phyloP scores from a whole-genome alignment of 75 land plant genomes.

The Gnetum montanum region DNA sequence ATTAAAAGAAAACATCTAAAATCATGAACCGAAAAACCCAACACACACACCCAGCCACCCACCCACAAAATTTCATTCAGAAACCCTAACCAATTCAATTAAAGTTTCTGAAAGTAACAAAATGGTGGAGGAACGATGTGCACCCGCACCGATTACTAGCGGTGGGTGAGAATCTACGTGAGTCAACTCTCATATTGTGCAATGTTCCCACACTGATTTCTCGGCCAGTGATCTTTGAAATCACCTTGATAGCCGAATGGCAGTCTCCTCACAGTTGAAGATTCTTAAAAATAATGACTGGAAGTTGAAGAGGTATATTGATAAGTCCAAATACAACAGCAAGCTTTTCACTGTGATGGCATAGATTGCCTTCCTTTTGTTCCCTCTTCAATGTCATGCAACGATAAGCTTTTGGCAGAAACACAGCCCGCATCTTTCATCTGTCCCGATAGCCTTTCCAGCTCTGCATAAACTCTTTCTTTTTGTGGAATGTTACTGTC shows the following conservation, averaged over 20 bases:
- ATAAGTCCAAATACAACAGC: constrained; percentile 2
- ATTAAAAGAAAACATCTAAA: too few species aligned
- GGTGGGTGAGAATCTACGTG: too few species aligned
- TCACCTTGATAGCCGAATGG: neutral
- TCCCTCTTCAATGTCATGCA: neutral
- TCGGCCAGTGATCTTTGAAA: neutral
- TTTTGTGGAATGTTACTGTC: neutral
- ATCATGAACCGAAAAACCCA: too few species aligned
- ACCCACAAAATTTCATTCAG: too few species aligned
- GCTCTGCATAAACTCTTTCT: neutral
- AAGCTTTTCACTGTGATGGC: constrained; percentile 1
- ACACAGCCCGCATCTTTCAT: neutral
- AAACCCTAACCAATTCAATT: too few species aligned
- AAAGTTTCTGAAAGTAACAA: too few species aligned
- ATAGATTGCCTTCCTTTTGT: neutral
- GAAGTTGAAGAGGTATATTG: neutral
- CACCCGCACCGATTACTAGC: too few species aligned
- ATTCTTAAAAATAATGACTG: neutral
- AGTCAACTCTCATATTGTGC: too few species aligned
- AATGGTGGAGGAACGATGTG: too few species aligned
- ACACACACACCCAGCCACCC: too few species aligned
- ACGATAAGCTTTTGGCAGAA: neutral
- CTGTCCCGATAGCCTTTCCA: neutral
- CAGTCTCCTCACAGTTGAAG: neutral
- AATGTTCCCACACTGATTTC: neutral